phyloP scores from a whole-genome alignment of 2,329 filamentous ascomycete genomes.

The Pseudogymnoascus sp. region DNA sequence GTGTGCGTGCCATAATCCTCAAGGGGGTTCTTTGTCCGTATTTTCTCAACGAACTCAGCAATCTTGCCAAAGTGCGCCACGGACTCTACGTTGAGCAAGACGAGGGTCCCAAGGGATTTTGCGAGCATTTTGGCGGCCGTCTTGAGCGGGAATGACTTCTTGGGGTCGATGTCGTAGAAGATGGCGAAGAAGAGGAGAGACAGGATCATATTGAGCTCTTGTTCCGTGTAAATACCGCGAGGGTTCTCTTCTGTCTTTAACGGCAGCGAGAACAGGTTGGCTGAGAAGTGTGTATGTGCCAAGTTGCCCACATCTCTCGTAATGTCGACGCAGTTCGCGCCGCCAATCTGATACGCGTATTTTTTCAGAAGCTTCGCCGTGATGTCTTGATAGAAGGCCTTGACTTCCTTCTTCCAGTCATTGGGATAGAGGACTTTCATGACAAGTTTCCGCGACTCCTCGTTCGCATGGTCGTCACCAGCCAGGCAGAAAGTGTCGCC shows the following conservation, averaged over 20 bases:
- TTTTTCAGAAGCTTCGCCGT: conserved; percentile 54
- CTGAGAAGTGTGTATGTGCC: conserved; percentile 48
- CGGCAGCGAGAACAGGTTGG: conserved; percentile 47
- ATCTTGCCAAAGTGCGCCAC: conserved; percentile 46
- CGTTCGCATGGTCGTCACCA: conserved; percentile 42
- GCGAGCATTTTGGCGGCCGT: conserved; percentile 51
- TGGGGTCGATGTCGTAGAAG: conserved; percentile 56
- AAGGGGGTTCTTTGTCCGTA: conserved; percentile 45
- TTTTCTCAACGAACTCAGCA: conserved; percentile 41
- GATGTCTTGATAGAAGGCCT: conserved; percentile 59
- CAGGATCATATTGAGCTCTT: conserved; percentile 52
- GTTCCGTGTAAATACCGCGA: conserved; percentile 46
- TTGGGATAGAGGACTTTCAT: conserved; percentile 52
- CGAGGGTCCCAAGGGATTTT: conserved; percentile 50
- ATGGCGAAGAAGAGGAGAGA: conserved; percentile 59
- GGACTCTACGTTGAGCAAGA: conserved; percentile 60
- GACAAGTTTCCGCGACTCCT: conserved; percentile 46
- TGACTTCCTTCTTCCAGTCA: conserved; percentile 55
- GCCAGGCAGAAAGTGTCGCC: conserved; percentile 51
- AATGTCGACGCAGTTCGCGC: conserved; percentile 53
- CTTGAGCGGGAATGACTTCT: conserved; percentile 58
- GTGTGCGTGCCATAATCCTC: conserved; percentile 58
- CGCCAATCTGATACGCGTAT: conserved; percentile 57
- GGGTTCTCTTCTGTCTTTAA: conserved; percentile 46
- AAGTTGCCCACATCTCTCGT: conserved; percentile 50